Base-by-base conservation (phyloP, 345 rosid species). In the Citrus cavaleriei region DNA sequence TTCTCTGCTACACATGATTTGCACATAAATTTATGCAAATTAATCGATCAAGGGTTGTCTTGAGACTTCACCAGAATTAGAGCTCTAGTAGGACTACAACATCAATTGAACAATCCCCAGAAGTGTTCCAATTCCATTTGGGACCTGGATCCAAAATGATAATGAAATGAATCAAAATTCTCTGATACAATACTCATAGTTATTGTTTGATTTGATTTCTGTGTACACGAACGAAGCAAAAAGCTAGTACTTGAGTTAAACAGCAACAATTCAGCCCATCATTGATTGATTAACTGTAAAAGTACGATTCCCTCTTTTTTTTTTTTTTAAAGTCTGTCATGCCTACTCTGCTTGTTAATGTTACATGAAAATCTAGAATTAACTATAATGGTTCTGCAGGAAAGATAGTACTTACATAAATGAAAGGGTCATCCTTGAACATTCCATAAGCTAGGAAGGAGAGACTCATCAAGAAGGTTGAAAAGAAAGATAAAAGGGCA, bases 401-500 rank as follows among this genome's bases (percentile, higher is more conserved):
- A 62, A 18, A 59, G 10, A 14, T 34, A 38, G 14, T 19, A 77
- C 90, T 80, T 83, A 85, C 92, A 27, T 79, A 89, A 14, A 87
- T 60, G 84, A 86, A 89, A 64, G 85, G 78, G 71, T 89, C 89
- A 12, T 70, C 78, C 81, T 82, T 86, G 46, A 85, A 58, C 76
- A 81, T 25, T 78, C 90, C 89, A 40, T 85, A 86, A 0, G 72
- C 79, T n/a, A 77, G 82, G 82, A 89, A 86, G 25, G 90, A 86
- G n/a, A 87, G 79, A 72, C 90, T 86, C 88, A 74, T 87, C 78
- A 86, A 49, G 77, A 87, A 85, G 32, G 88, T 85, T 18, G 92
- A 80, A 27, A 89, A 12, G 92, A 89, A n/a, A 89, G 90, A 55
- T 60, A 81, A 51, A 86, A 83, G 1, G 92, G 89, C 92, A 89